Percentiles rank a stretch among this genome's conserved stretches.
These are phyloP conservation scores for Ashbya aceris DNA, from an alignment of 1,139 yeast genomes.

Conservation along the genomic window DNA sequence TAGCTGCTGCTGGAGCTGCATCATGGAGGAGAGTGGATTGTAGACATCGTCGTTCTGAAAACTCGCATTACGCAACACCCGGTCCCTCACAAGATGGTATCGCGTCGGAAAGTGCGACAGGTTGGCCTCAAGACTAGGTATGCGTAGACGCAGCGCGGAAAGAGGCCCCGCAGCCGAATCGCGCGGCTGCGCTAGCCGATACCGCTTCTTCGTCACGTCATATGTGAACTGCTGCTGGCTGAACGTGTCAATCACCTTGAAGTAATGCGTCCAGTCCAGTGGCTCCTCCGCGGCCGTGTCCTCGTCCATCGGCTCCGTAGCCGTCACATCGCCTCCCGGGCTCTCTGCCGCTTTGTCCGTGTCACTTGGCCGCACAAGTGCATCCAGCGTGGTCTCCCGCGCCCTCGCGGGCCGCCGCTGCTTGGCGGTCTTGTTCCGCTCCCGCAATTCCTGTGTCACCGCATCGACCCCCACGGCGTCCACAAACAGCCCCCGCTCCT, in stretches of 20 bases:
- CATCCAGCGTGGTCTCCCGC: constrained; percentile 1
- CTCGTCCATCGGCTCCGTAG: background rate
- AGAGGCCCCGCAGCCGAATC: constrained; percentile 6
- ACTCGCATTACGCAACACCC: constrained; percentile 65
- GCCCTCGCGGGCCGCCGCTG: constrained; percentile 3
- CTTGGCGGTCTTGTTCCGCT: constrained; percentile 18
- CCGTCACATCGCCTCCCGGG: constrained; percentile 20
- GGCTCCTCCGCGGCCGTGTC: background rate
- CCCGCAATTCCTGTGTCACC: constrained; percentile 50
- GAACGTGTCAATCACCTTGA: constrained; percentile 54
- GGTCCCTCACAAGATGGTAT: constrained; percentile 53
- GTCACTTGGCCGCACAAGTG: constrained; percentile 1
- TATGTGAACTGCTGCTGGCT: constrained; percentile 60
- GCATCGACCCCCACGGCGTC: constrained; percentile 63
- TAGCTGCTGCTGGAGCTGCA: constrained; percentile 18
- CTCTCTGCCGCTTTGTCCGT: constrained; percentile 12
- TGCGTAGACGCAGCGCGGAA: constrained; percentile 12
- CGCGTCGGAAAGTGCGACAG: constrained; percentile 38
- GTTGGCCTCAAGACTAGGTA: constrained; percentile 29
- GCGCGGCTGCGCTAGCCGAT: constrained; percentile 31
- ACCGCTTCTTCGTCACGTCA: constrained; percentile 58
- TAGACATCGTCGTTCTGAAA: constrained; percentile 36
- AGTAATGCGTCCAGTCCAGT: constrained; percentile 65
- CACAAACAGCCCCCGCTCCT: constrained; percentile 76
- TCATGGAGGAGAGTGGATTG: constrained; percentile 30